A percentile compares a stretch with the other conserved stretches of the same genome.
These are phyloP conservation scores for Nakazawaea pomicola DNA, from an alignment of 805 yeast genomes.

Conservation along the genomic window DNA sequence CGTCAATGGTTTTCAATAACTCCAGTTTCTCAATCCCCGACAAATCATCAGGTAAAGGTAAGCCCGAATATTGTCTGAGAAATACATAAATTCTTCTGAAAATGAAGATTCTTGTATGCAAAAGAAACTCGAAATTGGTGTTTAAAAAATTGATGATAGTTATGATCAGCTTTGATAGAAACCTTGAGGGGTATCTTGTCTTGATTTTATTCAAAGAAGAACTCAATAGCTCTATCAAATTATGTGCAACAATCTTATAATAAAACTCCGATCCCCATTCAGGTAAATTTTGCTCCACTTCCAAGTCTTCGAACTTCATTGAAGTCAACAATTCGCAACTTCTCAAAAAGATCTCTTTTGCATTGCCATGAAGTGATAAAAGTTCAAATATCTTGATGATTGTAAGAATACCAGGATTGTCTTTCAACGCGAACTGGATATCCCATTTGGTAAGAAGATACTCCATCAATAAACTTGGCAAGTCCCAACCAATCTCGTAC, in stretches of 20 bases:
- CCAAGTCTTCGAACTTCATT: slow-evolving; percentile 25
- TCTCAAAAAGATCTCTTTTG: slow-evolving; percentile 73
- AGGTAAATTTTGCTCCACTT: background rate
- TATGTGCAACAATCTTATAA: slow-evolving; percentile 57
- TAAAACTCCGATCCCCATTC: slow-evolving; percentile 10
- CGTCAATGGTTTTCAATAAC: slow-evolving; percentile 35
- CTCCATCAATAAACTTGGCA: slow-evolving; percentile 63
- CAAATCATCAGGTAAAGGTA: slow-evolving; percentile 33
- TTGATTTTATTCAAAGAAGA: slow-evolving; percentile 55
- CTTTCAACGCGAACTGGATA: slow-evolving; percentile 25
- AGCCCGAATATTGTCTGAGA: slow-evolving; percentile 51
- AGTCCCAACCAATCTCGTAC: slow-evolving; percentile 83
- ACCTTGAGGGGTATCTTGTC: slow-evolving; percentile 76
- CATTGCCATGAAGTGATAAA: slow-evolving; percentile 66
- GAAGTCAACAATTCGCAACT: slow-evolving; percentile 57
- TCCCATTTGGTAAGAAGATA: slow-evolving; percentile 41
- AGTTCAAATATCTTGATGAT: slow-evolving; percentile 52
- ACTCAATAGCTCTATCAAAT: slow-evolving; percentile 59
- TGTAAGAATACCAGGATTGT: slow-evolving; percentile 30
- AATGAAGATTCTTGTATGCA: slow-evolving; percentile 30
- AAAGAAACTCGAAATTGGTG: slow-evolving; percentile 29
- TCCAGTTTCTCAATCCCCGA: slow-evolving; percentile 31
- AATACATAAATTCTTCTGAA: slow-evolving; percentile 62
- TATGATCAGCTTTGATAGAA: slow-evolving; percentile 62
- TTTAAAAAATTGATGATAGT: slow-evolving; percentile 50